These are phyloP conservation scores for Trametes coccinea DNA, from an alignment of 768 basidiomycete species.

Conservation along the genomic window DNA sequence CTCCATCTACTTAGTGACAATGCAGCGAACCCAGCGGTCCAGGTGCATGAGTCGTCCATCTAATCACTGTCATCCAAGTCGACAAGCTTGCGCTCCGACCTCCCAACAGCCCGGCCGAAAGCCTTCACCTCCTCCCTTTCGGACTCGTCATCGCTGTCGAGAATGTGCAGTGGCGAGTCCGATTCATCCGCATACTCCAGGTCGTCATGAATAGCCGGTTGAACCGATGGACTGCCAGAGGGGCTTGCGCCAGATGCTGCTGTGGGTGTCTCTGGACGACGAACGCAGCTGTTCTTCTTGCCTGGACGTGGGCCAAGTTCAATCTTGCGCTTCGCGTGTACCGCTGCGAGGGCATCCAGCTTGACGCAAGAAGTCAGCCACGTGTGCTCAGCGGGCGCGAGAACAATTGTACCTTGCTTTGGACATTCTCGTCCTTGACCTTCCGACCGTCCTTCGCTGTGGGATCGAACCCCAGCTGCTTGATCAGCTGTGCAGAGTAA, in stretches of 20 bases:
- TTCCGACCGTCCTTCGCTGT: constrained; percentile 52
- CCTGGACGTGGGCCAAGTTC: constrained; percentile 66
- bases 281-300: constrained; percentile 45
- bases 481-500: constrained; percentile 68
- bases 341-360: constrained; percentile 57
- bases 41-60: background rate
- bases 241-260: constrained; percentile 34
- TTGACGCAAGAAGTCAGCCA: constrained; percentile 26
- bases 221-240: background rate
- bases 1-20: no score
- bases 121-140: constrained; percentile 19
- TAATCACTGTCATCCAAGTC: constrained; percentile 32
- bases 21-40: no score
- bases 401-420: constrained; percentile 55
- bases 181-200: constrained; percentile 5
- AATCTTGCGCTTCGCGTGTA: constrained; percentile 54
- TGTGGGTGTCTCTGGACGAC: constrained; percentile 52
- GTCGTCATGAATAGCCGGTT: constrained; percentile 8
- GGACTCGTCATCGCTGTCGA: constrained; percentile 34
- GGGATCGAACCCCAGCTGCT: constrained; percentile 80
- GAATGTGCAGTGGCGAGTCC: constrained; percentile 20
- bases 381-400: background rate
- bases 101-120: constrained; percentile 15
- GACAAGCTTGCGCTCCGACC: constrained; percentile 18
- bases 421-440: constrained; percentile 39